These are phyloP conservation scores for Groenewaldozyma tartarivorans DNA, from an alignment of 805 yeast genomes.

Conservation along the genomic window DNA sequence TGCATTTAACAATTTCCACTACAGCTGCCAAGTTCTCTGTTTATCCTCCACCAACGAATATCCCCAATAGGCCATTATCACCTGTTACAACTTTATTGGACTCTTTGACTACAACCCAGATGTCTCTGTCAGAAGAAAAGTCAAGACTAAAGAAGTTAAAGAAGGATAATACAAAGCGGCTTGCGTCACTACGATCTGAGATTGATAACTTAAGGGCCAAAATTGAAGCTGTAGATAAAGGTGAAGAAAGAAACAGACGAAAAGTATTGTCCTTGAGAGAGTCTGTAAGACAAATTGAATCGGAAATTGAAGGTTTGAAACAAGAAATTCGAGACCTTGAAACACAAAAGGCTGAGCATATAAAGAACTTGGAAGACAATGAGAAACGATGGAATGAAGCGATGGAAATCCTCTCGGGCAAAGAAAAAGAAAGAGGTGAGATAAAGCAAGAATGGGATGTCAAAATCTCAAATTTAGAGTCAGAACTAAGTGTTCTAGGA, in stretches of 20 bases:
- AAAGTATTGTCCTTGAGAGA: conserved; percentile 44
- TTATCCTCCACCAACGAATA: conserved; percentile 4
- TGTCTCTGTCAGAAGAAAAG: conserved; percentile 48
- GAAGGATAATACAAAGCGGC: conserved; percentile 48
- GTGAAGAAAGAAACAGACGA: conserved; percentile 47
- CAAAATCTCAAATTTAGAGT: conserved; percentile 13
- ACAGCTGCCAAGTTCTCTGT: conserved; percentile 4
- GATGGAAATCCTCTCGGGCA: conserved; percentile 7
- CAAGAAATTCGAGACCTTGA: conserved; percentile 9
- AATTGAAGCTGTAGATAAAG: conserved; percentile 38
- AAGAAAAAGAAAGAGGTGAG: conserved; percentile 11
- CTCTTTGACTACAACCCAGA: conserved; percentile 54
- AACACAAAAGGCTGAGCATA: conserved; percentile 8
- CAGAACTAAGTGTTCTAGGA: conserved; percentile 19
- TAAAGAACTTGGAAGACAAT: conserved; percentile 8
- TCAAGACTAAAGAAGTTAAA: conserved; percentile 46
- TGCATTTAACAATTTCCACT: conserved; percentile 9
- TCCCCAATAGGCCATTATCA: conserved; percentile 32
- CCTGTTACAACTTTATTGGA: conserved; percentile 59
- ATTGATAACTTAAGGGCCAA: conserved; percentile 44
- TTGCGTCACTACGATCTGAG: conserved; percentile 43
- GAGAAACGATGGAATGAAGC: conserved; percentile 16
- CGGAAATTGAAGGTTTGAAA: conserved; percentile 25
- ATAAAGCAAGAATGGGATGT: conserved; percentile 11
- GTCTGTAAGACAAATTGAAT: conserved; percentile 32